Evolutionary conservation across 164 flowering plant genomes (phyloP).

Genomic region (Stephania japonica): DNA sequence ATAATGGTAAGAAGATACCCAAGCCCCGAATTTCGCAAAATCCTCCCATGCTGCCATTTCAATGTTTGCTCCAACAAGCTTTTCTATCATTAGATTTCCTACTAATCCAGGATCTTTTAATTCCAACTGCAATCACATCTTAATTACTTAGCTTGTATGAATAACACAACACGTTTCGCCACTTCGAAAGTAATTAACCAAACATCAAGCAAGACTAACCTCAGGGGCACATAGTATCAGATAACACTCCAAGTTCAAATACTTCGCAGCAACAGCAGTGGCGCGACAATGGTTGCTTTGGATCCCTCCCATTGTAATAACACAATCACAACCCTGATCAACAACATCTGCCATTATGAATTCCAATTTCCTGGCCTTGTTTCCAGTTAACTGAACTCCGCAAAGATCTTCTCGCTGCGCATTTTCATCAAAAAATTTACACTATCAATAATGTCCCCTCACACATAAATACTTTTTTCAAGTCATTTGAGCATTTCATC

Average conservation of each 20-base stretch:
- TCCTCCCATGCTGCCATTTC: constrained; percentile 9
- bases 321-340: constrained; percentile 76
- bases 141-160: not conserved
- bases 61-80: constrained; percentile 9
- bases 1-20: not conserved
- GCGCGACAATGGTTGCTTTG: constrained; percentile 99
- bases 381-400: constrained; percentile 97
- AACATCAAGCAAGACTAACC: constrained; percentile 33
- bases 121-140: not conserved
- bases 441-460: not conserved
- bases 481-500: not conserved
- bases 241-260: constrained; percentile 73
- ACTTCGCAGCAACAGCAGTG: constrained; percentile 93
- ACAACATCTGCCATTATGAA: constrained; percentile 93
- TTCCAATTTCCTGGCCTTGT: constrained; percentile 91
- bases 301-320: constrained; percentile 89
- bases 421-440: not conserved
- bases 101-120: not conserved
- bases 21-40: not conserved
- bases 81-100: constrained; percentile 8
- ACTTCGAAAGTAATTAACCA: not conserved
- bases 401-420: constrained; percentile 86
- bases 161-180: not conserved
- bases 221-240: constrained; percentile 86
- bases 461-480: not conserved